Evolutionary conservation across 202 grass and related monocot species (phyloP).

Genomic region (Digitaria exilis): DNA sequence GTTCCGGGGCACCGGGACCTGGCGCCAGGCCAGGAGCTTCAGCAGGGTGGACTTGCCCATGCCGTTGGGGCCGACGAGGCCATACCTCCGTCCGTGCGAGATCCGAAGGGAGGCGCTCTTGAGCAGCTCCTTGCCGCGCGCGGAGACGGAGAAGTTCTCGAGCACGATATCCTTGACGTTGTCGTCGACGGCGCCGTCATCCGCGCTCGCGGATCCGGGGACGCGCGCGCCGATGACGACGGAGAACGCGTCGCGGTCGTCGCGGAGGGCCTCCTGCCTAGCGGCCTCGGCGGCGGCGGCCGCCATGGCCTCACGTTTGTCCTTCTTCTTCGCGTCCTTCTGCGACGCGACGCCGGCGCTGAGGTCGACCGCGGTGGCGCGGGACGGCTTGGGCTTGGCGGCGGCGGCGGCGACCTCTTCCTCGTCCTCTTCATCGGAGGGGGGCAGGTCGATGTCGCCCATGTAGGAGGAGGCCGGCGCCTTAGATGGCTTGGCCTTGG

Average conservation of each 20-base stretch:
- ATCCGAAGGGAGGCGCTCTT: conserved; percentile 71
- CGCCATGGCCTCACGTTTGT: conserved; percentile 54
- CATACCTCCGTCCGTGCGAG: conserved; percentile 70
- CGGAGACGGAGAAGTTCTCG: conserved; percentile 73
- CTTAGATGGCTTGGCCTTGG: conserved; percentile 49
- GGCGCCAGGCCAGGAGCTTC: conserved; percentile 73
- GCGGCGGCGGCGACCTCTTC: conserved; percentile 30
- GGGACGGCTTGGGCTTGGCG: conserved; percentile 36
- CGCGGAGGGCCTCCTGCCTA: conserved; percentile 56
- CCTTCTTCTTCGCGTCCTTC: conserved; percentile 72
- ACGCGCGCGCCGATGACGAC: conserved; percentile 57
- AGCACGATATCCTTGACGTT: conserved; percentile 68
- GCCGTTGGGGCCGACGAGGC: conserved; percentile 74
- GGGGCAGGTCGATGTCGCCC: conserved; percentile 66
- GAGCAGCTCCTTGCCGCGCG: conserved; percentile 62
- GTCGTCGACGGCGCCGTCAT: conserved; percentile 42
- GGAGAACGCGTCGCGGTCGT: conserved; percentile 73
- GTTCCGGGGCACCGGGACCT: conserved; percentile 72
- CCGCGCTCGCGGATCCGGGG: conserved; percentile 33
- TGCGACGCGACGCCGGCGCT: conserved; percentile 34
- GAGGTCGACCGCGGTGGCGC: conserved; percentile 37
- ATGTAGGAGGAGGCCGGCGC: conserved; percentile 55
- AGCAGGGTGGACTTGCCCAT: conserved; percentile 79
- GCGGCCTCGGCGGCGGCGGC: conserved; percentile 48
- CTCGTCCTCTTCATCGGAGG: conserved; percentile 58